Conservation (phyloP, 345 rosid species). For the Arabidopsis suecica region DNA sequence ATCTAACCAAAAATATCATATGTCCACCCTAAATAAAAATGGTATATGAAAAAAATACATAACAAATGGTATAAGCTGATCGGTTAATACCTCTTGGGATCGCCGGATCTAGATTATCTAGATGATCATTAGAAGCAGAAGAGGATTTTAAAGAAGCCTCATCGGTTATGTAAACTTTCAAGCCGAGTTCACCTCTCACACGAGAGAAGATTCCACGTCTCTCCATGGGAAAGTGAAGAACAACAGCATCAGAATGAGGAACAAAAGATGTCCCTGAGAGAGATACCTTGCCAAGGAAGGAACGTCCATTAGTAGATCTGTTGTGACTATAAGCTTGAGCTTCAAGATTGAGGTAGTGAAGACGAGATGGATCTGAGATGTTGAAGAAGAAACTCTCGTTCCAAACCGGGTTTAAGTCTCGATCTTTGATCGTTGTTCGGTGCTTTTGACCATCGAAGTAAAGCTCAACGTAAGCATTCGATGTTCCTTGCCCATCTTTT, state of each 20-base stretch:
- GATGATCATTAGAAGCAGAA: slow-evolving; percentile 47
- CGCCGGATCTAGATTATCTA: slow-evolving; percentile 23
- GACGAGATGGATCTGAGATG: slow-evolving; percentile 81
- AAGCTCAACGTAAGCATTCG: slow-evolving; percentile 85
- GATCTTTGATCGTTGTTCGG: slow-evolving; percentile 86
- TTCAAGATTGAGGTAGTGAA: slow-evolving; percentile 78
- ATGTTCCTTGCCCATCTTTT: slow-evolving; percentile 91
- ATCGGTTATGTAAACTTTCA: slow-evolving; percentile 81
- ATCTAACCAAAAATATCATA: neutral
- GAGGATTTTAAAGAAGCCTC: slow-evolving; percentile 75
- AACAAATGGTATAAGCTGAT: neutral
- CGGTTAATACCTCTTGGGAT: slow-evolving; percentile 27
- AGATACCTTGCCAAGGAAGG: slow-evolving; percentile 88
- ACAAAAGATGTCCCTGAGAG: slow-evolving; percentile 87
- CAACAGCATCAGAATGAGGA: slow-evolving; percentile 84
- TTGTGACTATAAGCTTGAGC: slow-evolving; percentile 67
- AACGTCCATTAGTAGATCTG: slow-evolving; percentile 67
- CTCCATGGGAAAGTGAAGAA: slow-evolving; percentile 88
- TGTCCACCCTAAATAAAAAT: neutral
- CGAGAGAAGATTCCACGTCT: slow-evolving; percentile 86
- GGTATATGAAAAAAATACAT: too few species aligned
- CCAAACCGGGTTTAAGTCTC: slow-evolving; percentile 95
- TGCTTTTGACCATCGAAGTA: slow-evolving; percentile 85
- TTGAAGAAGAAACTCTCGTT: slow-evolving; percentile 97
- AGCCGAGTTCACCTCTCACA: slow-evolving; percentile 96